Percentiles rank a stretch among this genome's conserved stretches.
These are phyloP conservation scores for Colletotrichum cordylinicola DNA, from an alignment of 2,329 filamentous ascomycete species.

Conservation along the genomic window DNA sequence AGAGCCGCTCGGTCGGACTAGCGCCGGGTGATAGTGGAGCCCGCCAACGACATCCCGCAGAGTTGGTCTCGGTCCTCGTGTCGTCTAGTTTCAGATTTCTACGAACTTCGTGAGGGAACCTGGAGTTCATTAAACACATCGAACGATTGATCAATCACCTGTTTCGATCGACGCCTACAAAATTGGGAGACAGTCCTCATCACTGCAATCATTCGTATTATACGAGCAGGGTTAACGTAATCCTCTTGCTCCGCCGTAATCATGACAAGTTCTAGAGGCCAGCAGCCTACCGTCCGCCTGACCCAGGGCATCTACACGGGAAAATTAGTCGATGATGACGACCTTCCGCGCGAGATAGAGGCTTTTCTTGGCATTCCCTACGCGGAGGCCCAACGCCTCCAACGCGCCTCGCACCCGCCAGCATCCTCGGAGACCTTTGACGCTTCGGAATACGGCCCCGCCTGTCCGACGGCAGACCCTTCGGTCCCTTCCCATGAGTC, in stretches of 20 bases:
- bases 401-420: constrained; percentile 40
- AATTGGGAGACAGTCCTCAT: not conserved
- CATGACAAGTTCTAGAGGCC: not conserved
- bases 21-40: constrained; percentile 6
- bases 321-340: constrained; percentile 32
- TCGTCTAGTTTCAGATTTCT: not conserved
- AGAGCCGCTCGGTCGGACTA: constrained; percentile 2
- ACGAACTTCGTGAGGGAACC: not conserved
- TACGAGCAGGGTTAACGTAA: not conserved
- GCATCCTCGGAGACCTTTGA: constrained; percentile 29
- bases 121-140: not conserved
- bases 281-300: constrained; percentile 26
- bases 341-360: constrained; percentile 47
- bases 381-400: constrained; percentile 52
- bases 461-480: constrained; percentile 39
- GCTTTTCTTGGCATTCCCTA: constrained; percentile 57
- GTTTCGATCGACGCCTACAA: not conserved
- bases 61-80: not conserved
- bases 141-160: not conserved
- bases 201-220: not conserved
- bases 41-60: constrained; percentile 8
- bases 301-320: constrained; percentile 47
- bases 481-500: constrained; percentile 49
- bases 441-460: constrained; percentile 40
- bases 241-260: not conserved